A percentile compares a stretch with the other conserved stretches of the same genome.
Conservation (phyloP, 495 filamentous ascomycete species). For the Penicillium parvum region DNA sequence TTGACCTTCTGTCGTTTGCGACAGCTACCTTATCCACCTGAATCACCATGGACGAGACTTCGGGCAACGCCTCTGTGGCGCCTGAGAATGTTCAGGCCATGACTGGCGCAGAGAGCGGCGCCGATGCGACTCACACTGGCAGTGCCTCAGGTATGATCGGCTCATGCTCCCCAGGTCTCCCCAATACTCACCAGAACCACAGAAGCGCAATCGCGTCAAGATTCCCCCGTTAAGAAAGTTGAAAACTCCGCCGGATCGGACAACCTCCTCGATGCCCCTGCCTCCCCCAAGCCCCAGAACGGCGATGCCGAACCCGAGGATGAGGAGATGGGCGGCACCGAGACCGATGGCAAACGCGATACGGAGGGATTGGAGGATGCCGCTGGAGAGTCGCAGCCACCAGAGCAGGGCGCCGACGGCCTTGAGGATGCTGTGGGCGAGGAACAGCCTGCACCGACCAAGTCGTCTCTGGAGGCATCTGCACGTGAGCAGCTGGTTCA, state of each 20-base stretch:
- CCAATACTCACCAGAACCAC: conserved; percentile 17
- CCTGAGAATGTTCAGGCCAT: conserved; percentile 29
- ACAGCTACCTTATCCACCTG: conserved; percentile 25
- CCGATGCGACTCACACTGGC: conserved; percentile 24
- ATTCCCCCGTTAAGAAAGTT: conserved; percentile 24
- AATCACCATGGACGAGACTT: conserved; percentile 39
- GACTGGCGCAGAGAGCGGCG: conserved; percentile 23
- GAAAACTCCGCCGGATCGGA: conserved; percentile 49
- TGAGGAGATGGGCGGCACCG: conserved; percentile 80
- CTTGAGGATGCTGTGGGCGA: conserved; percentile 41
- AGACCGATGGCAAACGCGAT: conserved; percentile 56
- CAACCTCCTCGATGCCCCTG: conserved; percentile 81
- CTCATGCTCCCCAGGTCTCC: conserved; percentile 2
- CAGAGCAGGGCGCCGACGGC: conserved; percentile 22
- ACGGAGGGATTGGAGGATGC: conserved; percentile 46
- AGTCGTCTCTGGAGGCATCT: conserved; percentile 75
- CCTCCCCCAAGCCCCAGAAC: conserved; percentile 66
- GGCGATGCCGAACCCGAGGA: conserved; percentile 63
- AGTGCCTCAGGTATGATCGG: conserved; percentile 32
- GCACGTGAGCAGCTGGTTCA: conserved; percentile 86
- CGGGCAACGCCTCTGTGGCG: conserved; percentile 21
- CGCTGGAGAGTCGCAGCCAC: conserved; percentile 25
- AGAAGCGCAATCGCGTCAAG: conserved; percentile 34
- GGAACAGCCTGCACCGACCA: conserved; percentile 54
- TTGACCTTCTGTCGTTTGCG: conserved; percentile 34